Evolutionary conservation across 148 eudicot species (phyloP).

Genomic region (Rhododendron kiyosumense): DNA sequence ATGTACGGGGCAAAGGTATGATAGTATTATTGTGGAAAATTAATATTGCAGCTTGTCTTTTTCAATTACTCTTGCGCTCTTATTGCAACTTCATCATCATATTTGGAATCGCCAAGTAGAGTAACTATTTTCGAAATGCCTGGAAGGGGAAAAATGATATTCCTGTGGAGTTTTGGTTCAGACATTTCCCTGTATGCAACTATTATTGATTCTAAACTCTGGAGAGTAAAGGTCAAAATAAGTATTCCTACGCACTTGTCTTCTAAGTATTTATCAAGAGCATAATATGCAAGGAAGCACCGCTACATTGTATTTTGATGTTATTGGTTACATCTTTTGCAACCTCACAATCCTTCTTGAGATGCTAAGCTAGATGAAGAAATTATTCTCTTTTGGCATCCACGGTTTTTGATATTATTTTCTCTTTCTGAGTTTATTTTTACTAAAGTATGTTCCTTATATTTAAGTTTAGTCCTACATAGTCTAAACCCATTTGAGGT

Average conservation of each 20-base stretch:
- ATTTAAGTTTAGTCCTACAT: not conserved
- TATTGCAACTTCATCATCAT: not conserved
- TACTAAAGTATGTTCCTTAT: not conserved
- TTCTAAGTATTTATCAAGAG: not conserved
- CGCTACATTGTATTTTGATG: not conserved
- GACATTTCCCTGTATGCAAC: not conserved
- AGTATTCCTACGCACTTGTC: not conserved
- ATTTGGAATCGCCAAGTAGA: not conserved
- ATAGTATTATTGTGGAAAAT: conserved; percentile 9
- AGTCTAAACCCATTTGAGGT: not conserved
- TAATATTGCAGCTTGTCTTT: not conserved
- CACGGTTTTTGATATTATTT: not conserved
- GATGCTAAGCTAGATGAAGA: not conserved
- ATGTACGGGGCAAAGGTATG: conserved; percentile 96
- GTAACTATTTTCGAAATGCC: not conserved
- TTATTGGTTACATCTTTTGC: not conserved
- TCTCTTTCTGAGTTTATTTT: not conserved
- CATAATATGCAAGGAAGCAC: not conserved
- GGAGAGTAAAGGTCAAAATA: not conserved
- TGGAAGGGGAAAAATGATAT: not conserved
- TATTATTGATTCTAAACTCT: not conserved
- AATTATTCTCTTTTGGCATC: not conserved
- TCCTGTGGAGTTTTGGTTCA: not conserved
- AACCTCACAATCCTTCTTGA: not conserved
- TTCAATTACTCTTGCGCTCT: not conserved